Evolutionary conservation across 2,329 filamentous ascomycete genomes (phyloP).

Genomic region (Paraphaeosphaeria minitans): DNA sequence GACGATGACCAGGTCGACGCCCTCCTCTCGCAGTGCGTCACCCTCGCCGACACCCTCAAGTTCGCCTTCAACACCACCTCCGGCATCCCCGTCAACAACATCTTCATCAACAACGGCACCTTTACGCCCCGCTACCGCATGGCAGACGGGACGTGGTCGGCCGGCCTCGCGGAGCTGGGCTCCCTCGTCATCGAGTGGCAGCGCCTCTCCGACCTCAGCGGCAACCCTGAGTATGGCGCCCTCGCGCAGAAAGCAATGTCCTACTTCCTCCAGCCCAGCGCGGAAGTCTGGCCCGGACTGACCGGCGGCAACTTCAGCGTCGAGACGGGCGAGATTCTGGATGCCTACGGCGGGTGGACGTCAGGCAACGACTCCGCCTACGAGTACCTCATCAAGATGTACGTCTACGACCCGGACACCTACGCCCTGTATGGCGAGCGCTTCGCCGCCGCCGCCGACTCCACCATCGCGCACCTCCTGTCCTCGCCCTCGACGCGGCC

Average conservation of each 20-base stretch:
- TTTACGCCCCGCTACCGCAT: slow-evolving; percentile 49
- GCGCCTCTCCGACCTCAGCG: slow-evolving; percentile 73
- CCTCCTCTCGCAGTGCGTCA: slow-evolving; percentile 67
- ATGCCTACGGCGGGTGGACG: slow-evolving; percentile 38
- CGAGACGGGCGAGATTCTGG: slow-evolving; percentile 28
- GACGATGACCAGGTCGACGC: slow-evolving; percentile 56
- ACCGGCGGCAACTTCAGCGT: slow-evolving; percentile 34
- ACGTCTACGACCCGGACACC: slow-evolving; percentile 34
- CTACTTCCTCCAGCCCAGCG: slow-evolving; percentile 67
- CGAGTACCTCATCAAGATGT: slow-evolving; percentile 43
- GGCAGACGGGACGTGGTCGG: slow-evolving; percentile 50
- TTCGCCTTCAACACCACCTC: slow-evolving; percentile 75
- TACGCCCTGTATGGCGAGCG: slow-evolving; percentile 34
- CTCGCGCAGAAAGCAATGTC: slow-evolving; percentile 69
- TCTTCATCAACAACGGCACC: slow-evolving; percentile 63
- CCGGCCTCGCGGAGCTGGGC: slow-evolving; percentile 74
- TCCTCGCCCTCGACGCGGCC: slow-evolving; percentile 36
- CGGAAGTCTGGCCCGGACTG: slow-evolving; percentile 35
- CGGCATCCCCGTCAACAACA: slow-evolving; percentile 71
- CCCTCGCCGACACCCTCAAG: slow-evolving; percentile 70
- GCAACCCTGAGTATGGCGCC: slow-evolving; percentile 65
- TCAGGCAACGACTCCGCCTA: slow-evolving; percentile 39
- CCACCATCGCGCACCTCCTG: slow-evolving; percentile 35
- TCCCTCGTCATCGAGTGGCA: slow-evolving; percentile 82
- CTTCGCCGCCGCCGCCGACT: slow-evolving; percentile 35